These are phyloP conservation scores for Xenoacremonium recifei DNA, from an alignment of 2,329 filamentous ascomycete genomes.

Conservation along the genomic window DNA sequence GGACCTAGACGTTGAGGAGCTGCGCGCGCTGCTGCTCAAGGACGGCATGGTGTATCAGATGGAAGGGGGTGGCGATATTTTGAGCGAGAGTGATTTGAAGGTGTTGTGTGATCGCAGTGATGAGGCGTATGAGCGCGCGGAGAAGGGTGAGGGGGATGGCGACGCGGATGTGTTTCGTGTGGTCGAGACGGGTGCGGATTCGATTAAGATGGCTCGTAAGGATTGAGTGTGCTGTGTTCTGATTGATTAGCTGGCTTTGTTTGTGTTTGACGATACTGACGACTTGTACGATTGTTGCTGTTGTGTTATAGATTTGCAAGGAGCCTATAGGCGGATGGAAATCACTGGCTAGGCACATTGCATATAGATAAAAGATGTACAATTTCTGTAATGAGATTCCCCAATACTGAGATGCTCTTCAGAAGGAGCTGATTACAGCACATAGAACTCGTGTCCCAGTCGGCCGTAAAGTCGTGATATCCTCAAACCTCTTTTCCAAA, in stretches of 20 bases:
- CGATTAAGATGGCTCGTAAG: constrained; percentile 42
- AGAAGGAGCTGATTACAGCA: too few relatives aligned
- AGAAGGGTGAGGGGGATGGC: constrained; percentile 74
- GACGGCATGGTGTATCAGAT: constrained; percentile 68
- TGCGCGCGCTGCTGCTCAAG: constrained; percentile 62
- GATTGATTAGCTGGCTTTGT: too few relatives aligned
- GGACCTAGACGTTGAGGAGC: constrained; percentile 57
- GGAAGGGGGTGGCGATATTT: constrained; percentile 60
- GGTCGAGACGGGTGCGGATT: constrained; percentile 69
- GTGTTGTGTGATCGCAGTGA: constrained; percentile 75
- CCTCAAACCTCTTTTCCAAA: too few relatives aligned
- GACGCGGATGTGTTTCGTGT: constrained; percentile 70
- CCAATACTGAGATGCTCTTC: too few relatives aligned
- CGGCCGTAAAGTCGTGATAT: too few relatives aligned
- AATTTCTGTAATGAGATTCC: too few relatives aligned
- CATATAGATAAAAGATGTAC: too few relatives aligned
- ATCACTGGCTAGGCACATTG: too few relatives aligned
- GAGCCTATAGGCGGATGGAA: too few relatives aligned
- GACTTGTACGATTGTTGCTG: constrained; percentile 4
- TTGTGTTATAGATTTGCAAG: too few relatives aligned
- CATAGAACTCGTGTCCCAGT: too few relatives aligned
- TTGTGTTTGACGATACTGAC: neutral
- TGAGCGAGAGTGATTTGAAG: constrained; percentile 74
- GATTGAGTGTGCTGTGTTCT: too few relatives aligned
- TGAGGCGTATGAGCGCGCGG: constrained; percentile 66